These are phyloP conservation scores for Apiospora pterosperma DNA, from an alignment of 2,329 filamentous ascomycete genomes.

Conservation along the genomic window DNA sequence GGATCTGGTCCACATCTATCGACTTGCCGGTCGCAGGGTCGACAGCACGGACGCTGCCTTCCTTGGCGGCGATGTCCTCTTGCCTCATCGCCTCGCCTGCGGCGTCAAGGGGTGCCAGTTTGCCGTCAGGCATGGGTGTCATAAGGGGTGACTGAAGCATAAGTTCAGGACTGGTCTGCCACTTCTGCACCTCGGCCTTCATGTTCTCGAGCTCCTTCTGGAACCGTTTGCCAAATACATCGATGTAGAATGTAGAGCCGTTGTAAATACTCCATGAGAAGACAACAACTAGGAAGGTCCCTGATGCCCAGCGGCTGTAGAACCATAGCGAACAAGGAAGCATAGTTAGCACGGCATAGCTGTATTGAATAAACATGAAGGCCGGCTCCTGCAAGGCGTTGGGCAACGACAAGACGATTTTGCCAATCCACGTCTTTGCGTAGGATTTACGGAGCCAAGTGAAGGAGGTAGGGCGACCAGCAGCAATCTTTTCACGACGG, in stretches of 20 bases:
- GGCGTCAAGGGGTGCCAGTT: slow-evolving; percentile 13
- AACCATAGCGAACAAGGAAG: slow-evolving; percentile 95
- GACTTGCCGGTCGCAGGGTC: slow-evolving; percentile 23
- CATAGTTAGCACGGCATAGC: slow-evolving; percentile 89
- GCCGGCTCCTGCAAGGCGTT: slow-evolving; percentile 74
- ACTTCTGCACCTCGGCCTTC: slow-evolving; percentile 83
- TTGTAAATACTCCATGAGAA: slow-evolving; percentile 97
- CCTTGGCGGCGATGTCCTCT: slow-evolving; percentile 12
- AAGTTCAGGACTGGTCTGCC: slow-evolving; percentile 64
- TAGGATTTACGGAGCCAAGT: slow-evolving; percentile 95
- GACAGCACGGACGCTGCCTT: slow-evolving; percentile 17
- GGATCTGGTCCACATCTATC: slow-evolving; percentile 51
- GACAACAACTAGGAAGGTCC: slow-evolving; percentile 72
- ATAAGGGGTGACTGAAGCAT: slow-evolving; percentile 34
- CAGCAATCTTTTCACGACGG: slow-evolving; percentile 91
- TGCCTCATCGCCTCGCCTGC: slow-evolving; percentile 11
- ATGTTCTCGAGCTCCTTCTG: slow-evolving; percentile 92
- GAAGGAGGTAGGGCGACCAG: slow-evolving; percentile 91
- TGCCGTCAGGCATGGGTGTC: slow-evolving; percentile 29
- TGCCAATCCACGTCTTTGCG: slow-evolving; percentile 84
- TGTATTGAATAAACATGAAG: slow-evolving; percentile 96
- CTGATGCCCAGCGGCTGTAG: slow-evolving; percentile 77
- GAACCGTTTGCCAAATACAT: slow-evolving; percentile 94
- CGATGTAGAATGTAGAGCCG: slow-evolving; percentile 95
- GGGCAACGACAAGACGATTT: slow-evolving; percentile 76